Evolutionary conservation across 2,329 filamentous ascomycete species (phyloP).

Genomic region (Ampelomyces quisqualis): DNA sequence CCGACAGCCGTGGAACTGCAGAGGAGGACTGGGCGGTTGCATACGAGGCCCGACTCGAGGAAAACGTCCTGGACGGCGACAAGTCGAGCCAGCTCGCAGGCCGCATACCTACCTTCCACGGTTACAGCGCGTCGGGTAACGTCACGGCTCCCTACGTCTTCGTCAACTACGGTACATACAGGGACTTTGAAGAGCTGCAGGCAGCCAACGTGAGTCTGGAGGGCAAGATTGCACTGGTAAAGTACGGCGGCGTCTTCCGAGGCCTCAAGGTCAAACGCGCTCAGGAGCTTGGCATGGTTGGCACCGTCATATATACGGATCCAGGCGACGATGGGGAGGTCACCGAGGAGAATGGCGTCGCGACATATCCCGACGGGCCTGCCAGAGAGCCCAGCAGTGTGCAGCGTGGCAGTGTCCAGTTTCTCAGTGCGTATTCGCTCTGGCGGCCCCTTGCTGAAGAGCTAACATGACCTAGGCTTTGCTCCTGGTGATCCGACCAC

Average conservation of each 20-base stretch:
- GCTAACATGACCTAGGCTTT: conserved; percentile 48
- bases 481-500: conserved; percentile 79
- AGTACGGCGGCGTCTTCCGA: conserved; percentile 83
- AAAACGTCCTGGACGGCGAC: conserved; percentile 83
- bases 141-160: conserved; percentile 86
- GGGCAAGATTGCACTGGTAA: conserved; percentile 84
- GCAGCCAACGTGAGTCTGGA: conserved; percentile 71
- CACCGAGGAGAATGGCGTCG: conserved; percentile 77
- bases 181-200: conserved; percentile 80
- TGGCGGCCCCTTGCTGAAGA: background rate
- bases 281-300: conserved; percentile 85
- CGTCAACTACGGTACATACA: conserved; percentile 86
- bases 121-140: conserved; percentile 89
- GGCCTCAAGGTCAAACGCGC: conserved; percentile 92
- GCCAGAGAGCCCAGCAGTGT: conserved; percentile 86
- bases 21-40: conserved; percentile 58
- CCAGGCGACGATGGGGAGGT: conserved; percentile 83
- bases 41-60: conserved; percentile 79
- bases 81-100: conserved; percentile 70
- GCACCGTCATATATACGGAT: conserved; percentile 81
- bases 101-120: conserved; percentile 87
- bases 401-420: conserved; percentile 81
- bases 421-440: conserved; percentile 44
- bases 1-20: conserved; percentile 24
- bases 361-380: conserved; percentile 79